Percentiles rank a stretch among this genome's conserved stretches.
phyloP scores from a whole-genome alignment of 1,139 yeast genomes.

The Nakaseomyces nivariensis region DNA sequence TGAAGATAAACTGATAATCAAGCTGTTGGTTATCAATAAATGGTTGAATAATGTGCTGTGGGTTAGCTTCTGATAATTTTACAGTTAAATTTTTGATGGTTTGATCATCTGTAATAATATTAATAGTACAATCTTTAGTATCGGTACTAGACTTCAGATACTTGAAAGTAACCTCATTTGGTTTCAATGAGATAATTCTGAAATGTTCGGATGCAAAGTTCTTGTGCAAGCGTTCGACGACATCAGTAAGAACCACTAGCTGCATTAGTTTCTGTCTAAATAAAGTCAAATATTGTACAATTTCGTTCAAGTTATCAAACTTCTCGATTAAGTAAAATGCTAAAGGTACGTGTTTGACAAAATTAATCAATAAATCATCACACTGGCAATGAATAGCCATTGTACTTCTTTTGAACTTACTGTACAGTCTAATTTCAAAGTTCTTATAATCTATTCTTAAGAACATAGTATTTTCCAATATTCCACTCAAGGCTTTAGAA shows the following conservation, averaged over 20 bases:
- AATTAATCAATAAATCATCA: conserved; percentile 24
- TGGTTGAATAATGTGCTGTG: conserved; percentile 28
- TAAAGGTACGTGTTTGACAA: conserved; percentile 20
- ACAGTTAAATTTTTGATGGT: conserved; percentile 25
- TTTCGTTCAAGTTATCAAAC: conserved; percentile 22
- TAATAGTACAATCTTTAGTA: conserved; percentile 27
- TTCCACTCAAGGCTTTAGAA: conserved; percentile 21
- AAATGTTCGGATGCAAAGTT: conserved; percentile 27
- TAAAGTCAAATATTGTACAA: conserved; percentile 23
- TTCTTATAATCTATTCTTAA: conserved; percentile 25
- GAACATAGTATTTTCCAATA: conserved; percentile 26
- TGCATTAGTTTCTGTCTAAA: conserved; percentile 29
- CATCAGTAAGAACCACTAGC: conserved; percentile 27
- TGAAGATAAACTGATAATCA: conserved; percentile 28
- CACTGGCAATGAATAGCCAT: conserved; percentile 26
- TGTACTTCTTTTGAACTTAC: conserved; percentile 25
- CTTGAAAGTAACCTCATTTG: conserved; percentile 29
- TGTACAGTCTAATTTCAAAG: conserved; percentile 25
- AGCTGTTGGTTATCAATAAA: conserved; percentile 22
- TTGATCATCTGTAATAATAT: conserved; percentile 22
- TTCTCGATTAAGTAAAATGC: conserved; percentile 25
- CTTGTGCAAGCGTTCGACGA: conserved; percentile 27
- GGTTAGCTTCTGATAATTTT: conserved; percentile 25
- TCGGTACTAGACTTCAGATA: conserved; percentile 22
- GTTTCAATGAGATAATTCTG: conserved; percentile 25